Evolutionary conservation across 179 eudicot genomes (phyloP), one percentile per base, ranked within the genome.

Genomic region (Heliamphora pulchella): DNA sequence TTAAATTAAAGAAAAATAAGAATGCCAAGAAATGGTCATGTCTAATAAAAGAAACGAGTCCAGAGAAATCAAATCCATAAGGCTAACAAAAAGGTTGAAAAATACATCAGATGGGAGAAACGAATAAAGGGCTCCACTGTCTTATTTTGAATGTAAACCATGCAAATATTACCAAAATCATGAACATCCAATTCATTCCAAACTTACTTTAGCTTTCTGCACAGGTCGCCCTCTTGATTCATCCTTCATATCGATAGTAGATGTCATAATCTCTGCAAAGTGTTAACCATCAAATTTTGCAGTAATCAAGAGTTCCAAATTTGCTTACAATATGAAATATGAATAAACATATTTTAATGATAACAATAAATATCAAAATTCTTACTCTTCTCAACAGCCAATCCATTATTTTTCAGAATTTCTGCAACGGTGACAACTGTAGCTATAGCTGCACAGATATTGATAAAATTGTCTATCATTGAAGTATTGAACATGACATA

Each of bases 351-450:
- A 22, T 65, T 62, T 47, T 77, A 4, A 5, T 41, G 9, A 22
- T 18, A 48, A 22, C 71, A 0, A 39, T 69, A 10, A 31, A 70
- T 3, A 20, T 44, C 75, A 64, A 76, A 10, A 70, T 68, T 67
- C 91, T 89, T 84, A 93, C 97, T 93, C 85, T 88, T 91, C 77
- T 91, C 96, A 82, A 91, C 89, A 57, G 96, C 96, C 71, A 89
- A 87, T 14, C 95, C 96, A 80, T 88, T 90, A 83, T 93, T 92
- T 78, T 92, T 91, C 57, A 92, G 85, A 61, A 92, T 92, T 78
- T 92, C 97, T 15, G 95, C 93, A 78, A 90, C 84, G 41, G 92
- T 90, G 9, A 91, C 96, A 69, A 90, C 96, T 1, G 97, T 93
- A 43, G 97, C 91, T 79, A 91, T 91, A 57, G 97, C 96, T 93